phyloP scores from a whole-genome alignment of 441 rosid species.

The Populus hybrid region DNA sequence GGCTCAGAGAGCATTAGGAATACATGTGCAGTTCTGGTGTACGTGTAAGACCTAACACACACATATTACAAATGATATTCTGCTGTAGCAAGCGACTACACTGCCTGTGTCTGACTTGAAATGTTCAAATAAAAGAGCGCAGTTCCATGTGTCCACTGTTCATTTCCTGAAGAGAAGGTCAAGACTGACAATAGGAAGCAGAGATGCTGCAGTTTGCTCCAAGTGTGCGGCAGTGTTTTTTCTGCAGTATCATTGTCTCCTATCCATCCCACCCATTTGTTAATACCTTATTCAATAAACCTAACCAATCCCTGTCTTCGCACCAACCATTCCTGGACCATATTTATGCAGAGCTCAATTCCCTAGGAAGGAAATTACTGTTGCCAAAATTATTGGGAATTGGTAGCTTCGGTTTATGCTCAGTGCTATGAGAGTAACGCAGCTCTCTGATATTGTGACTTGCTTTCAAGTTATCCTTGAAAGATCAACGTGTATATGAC shows the following conservation, averaged over 20 bases:
- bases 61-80: too few relatives aligned
- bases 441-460: too few relatives aligned
- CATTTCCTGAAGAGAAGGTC: not conserved
- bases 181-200: not conserved
- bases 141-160: not conserved
- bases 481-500: too few relatives aligned
- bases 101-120: too few relatives aligned
- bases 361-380: not conserved
- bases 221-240: not conserved
- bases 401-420: not conserved
- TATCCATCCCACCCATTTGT: too few relatives aligned
- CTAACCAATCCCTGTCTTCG: not conserved
- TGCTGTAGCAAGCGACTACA: too few relatives aligned
- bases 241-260: too few relatives aligned
- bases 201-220: not conserved
- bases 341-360: not conserved
- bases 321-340: not conserved
- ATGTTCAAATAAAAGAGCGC: not conserved
- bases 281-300: not conserved
- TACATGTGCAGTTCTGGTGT: too few relatives aligned
- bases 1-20: too few relatives aligned
- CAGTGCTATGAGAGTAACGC: too few relatives aligned
- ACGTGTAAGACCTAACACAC: too few relatives aligned
- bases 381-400: not conserved
- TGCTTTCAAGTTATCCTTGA: too few relatives aligned